phyloP scores from a whole-genome alignment of 2,329 filamentous ascomycete species.

The Fusarium palustre region DNA sequence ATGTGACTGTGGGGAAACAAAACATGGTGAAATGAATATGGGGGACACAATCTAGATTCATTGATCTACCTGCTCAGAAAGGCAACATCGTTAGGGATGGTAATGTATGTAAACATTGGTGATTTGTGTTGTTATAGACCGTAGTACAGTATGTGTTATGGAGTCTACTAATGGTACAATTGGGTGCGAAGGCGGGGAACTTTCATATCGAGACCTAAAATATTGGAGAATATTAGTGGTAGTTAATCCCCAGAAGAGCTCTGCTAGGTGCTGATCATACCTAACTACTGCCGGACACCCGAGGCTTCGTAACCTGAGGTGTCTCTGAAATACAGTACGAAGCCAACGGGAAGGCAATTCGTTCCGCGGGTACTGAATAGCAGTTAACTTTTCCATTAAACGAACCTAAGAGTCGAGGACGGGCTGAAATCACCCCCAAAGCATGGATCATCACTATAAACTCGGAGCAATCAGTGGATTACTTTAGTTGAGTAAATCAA shows the following conservation, averaged over 20 bases:
- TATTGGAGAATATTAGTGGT: constrained; percentile 3
- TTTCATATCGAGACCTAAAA: background rate
- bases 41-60: constrained; percentile 14
- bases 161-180: background rate
- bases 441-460: constrained; percentile 7
- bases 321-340: background rate
- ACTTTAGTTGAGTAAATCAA: constrained; percentile 1
- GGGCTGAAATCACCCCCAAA: constrained; percentile 33
- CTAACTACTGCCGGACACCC: constrained; percentile 2
- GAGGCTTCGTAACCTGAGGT: background rate
- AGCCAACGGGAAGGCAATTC: background rate
- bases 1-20: constrained; percentile 22
- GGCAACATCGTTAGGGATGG: background rate
- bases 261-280: constrained; percentile 10
- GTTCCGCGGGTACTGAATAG: background rate
- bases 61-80: background rate
- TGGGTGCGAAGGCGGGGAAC: constrained; percentile 21
- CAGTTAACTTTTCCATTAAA: background rate
- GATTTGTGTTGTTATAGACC: background rate
- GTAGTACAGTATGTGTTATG: background rate
- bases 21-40: background rate
- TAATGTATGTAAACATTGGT: background rate
- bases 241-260: background rate
- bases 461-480: background rate
- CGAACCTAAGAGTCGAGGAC: constrained; percentile 1